phyloP scores from a whole-genome alignment of 129 eudicot species.

The Solidago caesia region DNA sequence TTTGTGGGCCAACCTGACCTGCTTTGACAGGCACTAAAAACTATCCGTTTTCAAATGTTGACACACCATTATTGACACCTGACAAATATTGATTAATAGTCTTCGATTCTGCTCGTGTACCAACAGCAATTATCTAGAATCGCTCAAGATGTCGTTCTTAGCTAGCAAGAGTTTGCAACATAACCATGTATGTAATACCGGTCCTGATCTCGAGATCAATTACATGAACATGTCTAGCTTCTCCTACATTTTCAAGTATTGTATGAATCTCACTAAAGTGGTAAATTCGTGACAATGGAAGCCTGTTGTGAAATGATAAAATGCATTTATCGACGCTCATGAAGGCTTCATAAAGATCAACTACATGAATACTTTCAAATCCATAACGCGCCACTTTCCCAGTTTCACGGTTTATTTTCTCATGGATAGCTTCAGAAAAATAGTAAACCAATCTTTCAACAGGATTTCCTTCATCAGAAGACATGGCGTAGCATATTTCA shows the following conservation, averaged over 20 bases:
- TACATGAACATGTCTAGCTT: conserved; percentile 38
- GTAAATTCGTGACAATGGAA: conserved; percentile 35
- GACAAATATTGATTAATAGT: not conserved
- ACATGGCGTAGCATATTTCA: conserved; percentile 21
- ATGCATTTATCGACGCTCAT: conserved; percentile 16
- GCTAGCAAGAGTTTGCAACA: conserved; percentile 49
- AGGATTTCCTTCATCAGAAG: conserved; percentile 34
- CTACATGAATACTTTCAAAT: conserved; percentile 17
- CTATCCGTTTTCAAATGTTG: not conserved
- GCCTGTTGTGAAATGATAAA: conserved; percentile 29
- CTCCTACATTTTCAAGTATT: conserved; percentile 35
- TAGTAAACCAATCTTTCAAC: conserved; percentile 47
- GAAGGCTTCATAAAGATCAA: conserved; percentile 25
- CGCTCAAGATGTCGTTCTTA: conserved; percentile 28
- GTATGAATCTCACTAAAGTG: conserved; percentile 40
- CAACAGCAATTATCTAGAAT: conserved; percentile 51
- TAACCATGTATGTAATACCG: conserved; percentile 38
- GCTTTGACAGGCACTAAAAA: not conserved
- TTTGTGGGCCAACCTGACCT: not conserved
- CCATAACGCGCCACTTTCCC: conserved; percentile 17
- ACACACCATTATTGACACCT: too few relatives aligned
- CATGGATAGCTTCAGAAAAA: conserved; percentile 40
- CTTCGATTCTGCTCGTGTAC: conserved; percentile 34
- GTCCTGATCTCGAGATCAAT: conserved; percentile 49
- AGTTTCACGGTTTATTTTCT: conserved; percentile 42